A percentile compares a stretch with the other conserved stretches of the same genome.
These are phyloP conservation scores for Trichoderma afroharzianum DNA, from an alignment of 2,329 filamentous ascomycete genomes.

Conservation along the genomic window DNA sequence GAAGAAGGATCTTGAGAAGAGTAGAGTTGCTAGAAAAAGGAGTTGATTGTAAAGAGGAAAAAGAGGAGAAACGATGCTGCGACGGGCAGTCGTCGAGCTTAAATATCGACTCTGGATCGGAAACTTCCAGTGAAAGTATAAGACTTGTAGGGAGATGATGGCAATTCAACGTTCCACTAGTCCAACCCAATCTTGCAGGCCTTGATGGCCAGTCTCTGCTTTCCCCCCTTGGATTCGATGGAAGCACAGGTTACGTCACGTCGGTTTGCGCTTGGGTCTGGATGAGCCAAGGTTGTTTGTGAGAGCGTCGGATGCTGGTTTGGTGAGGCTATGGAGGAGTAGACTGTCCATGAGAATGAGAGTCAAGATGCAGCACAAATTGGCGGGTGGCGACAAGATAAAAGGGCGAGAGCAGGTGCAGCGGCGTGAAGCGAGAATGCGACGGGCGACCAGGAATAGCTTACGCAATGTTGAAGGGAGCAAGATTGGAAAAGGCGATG, in stretches of 20 bases:
- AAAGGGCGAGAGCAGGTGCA: not conserved
- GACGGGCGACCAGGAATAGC: not conserved
- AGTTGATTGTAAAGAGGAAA: not conserved
- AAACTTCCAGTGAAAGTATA: not conserved
- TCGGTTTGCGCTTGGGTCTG: constrained; percentile 12
- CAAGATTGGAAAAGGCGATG: not conserved
- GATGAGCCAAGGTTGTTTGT: not conserved
- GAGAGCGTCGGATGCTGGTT: not conserved
- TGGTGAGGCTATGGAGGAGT: constrained; percentile 2
- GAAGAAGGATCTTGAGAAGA: not conserved
- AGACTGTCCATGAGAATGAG: constrained; percentile 20
- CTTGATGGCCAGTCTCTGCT: not conserved
- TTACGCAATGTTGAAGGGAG: not conserved
- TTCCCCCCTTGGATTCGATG: not conserved
- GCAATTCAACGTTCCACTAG: not conserved
- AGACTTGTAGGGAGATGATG: not conserved
- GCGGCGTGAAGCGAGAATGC: not conserved
- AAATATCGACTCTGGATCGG: not conserved
- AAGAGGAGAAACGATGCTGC: not conserved
- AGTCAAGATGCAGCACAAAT: not conserved
- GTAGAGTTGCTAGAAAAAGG: not conserved
- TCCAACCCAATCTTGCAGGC: not conserved
- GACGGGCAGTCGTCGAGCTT: not conserved
- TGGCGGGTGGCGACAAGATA: not conserved
- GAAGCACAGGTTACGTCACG: constrained; percentile 12